Percentiles rank a stretch among this genome's conserved stretches.
Conservation (phyloP, 768 basidiomycete genomes). For the Xerocomellus amylosporus region DNA sequence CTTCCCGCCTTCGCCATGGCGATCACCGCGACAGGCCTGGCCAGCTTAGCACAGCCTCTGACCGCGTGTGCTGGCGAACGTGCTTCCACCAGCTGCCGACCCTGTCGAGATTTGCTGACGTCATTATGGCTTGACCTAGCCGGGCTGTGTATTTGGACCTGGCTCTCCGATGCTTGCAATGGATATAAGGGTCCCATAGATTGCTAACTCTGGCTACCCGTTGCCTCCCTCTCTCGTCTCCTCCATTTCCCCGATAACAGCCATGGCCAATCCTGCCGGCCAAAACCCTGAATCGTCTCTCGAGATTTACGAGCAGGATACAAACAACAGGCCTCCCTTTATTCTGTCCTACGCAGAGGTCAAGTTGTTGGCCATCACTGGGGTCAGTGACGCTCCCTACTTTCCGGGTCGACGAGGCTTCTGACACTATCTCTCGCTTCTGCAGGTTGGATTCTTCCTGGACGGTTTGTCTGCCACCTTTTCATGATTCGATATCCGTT, state of each 20-base stretch:
- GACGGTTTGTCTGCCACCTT: conserved; percentile 47
- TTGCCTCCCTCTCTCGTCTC: background rate
- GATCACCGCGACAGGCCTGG: background rate
- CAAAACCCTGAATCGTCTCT: conserved; percentile 13
- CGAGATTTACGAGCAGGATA: conserved; percentile 29
- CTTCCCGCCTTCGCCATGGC: conserved; percentile 3
- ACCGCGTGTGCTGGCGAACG: conserved; percentile 4
- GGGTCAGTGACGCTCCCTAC: conserved; percentile 37
- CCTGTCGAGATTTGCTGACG: background rate
- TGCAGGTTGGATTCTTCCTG: conserved; percentile 66
- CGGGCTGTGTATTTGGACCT: background rate
- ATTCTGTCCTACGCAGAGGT: conserved; percentile 45
- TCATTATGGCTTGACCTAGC: background rate
- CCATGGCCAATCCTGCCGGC: conserved; percentile 11
- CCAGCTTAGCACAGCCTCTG: background rate
- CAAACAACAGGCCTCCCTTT: conserved; percentile 36
- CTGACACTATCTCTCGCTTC: background rate
- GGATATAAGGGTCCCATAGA: conserved; percentile 2
- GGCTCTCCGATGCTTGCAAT: background rate
- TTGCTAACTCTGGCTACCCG: background rate
- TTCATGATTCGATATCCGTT: background rate
- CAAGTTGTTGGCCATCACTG: conserved; percentile 61
- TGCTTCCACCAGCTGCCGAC: conserved; percentile 4
- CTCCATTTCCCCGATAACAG: background rate
- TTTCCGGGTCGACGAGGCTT: background rate